Evolutionary conservation across 2,329 filamentous ascomycete genomes (phyloP).

Genomic region (Hysterium pulicare): DNA sequence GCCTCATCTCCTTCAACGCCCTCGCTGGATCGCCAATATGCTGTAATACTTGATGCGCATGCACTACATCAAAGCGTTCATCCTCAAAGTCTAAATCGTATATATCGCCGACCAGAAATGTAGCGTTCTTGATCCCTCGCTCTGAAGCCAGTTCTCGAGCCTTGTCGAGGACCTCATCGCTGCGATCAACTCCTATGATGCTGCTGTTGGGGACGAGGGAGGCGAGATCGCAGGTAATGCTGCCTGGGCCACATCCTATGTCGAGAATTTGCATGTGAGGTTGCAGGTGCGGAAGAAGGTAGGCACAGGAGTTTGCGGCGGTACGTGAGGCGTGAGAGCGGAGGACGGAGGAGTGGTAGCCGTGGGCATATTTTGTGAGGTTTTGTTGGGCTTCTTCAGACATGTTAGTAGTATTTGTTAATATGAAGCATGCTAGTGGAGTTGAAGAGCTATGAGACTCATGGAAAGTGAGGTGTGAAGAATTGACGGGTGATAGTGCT

Average conservation of each 20-base stretch:
- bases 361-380: too few species aligned
- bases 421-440: too few species aligned
- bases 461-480: too few species aligned
- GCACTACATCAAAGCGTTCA: conserved; percentile 51
- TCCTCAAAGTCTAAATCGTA: conserved; percentile 40
- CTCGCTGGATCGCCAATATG: conserved; percentile 47
- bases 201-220: conserved; percentile 32
- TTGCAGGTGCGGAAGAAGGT: conserved; percentile 6
- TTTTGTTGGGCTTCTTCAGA: too few species aligned
- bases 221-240: conserved; percentile 36
- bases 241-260: conserved; percentile 40
- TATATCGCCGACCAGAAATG: conserved; percentile 26
- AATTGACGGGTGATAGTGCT: too few species aligned
- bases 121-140: conserved; percentile 23
- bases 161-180: conserved; percentile 27
- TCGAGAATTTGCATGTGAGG: conserved; percentile 33
- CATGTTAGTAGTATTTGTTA: too few species aligned
- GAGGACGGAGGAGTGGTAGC: conserved; percentile 24
- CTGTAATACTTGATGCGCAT: conserved; percentile 51
- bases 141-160: conserved; percentile 21
- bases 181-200: conserved; percentile 38
- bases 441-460: too few species aligned
- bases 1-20: conserved; percentile 48
- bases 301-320: conserved; percentile 29
- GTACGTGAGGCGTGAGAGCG: conserved; percentile 30